Base-by-base conservation (phyloP, 176 grass and related monocot genomes). In the Bromus sterilis region DNA sequence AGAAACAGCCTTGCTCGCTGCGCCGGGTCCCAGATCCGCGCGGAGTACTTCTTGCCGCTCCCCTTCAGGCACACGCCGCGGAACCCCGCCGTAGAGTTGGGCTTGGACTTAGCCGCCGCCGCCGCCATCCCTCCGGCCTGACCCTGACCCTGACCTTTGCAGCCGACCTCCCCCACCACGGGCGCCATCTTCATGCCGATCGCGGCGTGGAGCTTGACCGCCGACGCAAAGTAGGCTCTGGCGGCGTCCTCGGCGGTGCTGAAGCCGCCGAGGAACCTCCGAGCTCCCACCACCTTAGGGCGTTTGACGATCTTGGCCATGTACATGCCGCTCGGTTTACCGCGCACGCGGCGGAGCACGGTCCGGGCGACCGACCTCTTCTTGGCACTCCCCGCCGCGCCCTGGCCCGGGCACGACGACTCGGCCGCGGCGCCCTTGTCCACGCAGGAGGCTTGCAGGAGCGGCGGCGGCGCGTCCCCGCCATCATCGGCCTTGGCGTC, bases 181-280 rank as follows among this genome's bases (percentile, higher is more conserved):
- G 16, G 55, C n/a, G 55, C 21, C n/a, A 24, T 56, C 55, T 56
- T 56, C 55, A 56, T 2, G n/a, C 21, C n/a, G 55, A 56, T 18
- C 23, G 23, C 39, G 67, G 37, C 67, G 67, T 0, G 67, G 37
- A 28, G 37, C 39, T 28, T 40, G 3, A 71, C 23, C 23, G 67
- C 67, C 1, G 67, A 40, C 23, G 37, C 23, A 72, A 89, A 88
- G 26, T 98, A 98, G 13, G 80, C 56, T 56, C 76, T 64, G 2
- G 93, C 96, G 3, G 90, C 95, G 43, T 93, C 95, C 78, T 89
- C 92, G 42, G 95, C 95, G 0, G 95, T 93, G 49, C 78, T 41
- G 76, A 92, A 94, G 18, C 86, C 93, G 37, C 95, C 95, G 2
- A 98, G 92, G 90, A 86, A 94, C 6, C 30, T 9, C 31, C 30